A percentile compares a stretch with the other conserved stretches of the same genome.
phyloP scores from a whole-genome alignment of 208 protist species.

The Trypanosoma cruzi region DNA sequence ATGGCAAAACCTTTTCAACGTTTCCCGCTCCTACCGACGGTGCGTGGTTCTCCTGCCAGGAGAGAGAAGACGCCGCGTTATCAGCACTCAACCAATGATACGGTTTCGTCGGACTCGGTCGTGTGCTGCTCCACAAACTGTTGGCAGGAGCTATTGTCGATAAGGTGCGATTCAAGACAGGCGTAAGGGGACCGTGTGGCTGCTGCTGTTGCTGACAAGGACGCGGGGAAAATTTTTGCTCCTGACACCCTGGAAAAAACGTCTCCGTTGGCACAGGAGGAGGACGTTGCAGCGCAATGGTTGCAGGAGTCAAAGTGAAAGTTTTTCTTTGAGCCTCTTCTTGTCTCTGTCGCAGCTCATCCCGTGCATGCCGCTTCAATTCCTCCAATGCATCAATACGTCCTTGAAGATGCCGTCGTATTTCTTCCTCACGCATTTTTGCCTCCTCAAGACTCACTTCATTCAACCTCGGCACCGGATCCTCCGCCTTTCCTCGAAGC shows the following conservation, averaged over 20 bases:
- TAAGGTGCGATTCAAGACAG: conserved; percentile 9
- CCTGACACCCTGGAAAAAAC: conserved; percentile 18
- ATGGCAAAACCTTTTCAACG: background rate
- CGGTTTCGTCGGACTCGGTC: conserved; percentile 4
- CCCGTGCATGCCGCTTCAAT: conserved; percentile 5
- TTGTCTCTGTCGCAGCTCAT: conserved; percentile 13
- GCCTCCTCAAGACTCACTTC: conserved; percentile 24
- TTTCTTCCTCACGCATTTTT: conserved; percentile 6
- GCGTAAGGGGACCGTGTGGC: background rate
- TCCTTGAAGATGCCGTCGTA: conserved; percentile 10
- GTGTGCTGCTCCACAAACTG: conserved; percentile 23
- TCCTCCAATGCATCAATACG: conserved; percentile 19
- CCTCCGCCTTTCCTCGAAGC: background rate
- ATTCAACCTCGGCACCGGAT: background rate
- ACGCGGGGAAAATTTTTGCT: conserved; percentile 14
- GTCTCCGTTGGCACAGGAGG: conserved; percentile 6
- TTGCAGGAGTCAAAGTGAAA: background rate
- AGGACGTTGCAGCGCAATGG: background rate
- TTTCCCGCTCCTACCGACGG: background rate
- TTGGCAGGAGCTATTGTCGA: conserved; percentile 23
- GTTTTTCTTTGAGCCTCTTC: background rate
- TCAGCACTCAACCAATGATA: background rate
- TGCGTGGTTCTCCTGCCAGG: background rate
- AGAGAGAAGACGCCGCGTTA: background rate
- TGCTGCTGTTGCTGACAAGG: background rate